phyloP scores from a whole-genome alignment of 2,329 filamentous ascomycete genomes.

The Colletotrichum gigasporum region DNA sequence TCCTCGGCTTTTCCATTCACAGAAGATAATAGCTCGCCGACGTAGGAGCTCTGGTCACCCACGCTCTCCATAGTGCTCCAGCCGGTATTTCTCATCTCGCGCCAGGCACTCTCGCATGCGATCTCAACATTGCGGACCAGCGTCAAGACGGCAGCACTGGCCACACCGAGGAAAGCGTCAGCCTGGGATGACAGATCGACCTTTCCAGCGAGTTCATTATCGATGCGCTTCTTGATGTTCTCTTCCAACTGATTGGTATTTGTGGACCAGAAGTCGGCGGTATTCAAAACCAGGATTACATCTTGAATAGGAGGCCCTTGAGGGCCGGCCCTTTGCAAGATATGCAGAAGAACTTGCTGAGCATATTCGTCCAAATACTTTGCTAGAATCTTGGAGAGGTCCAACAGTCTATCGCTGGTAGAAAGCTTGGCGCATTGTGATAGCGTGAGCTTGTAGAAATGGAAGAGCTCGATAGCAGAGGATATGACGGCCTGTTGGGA shows the following conservation, averaged over 20 bases:
- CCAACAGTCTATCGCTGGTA: constrained; percentile 85
- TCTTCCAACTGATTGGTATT: constrained; percentile 95
- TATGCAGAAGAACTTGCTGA: constrained; percentile 86
- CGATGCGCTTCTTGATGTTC: constrained; percentile 90
- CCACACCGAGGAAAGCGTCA: constrained; percentile 94
- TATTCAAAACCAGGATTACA: constrained; percentile 88
- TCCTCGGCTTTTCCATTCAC: constrained; percentile 78
- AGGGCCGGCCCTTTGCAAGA: constrained; percentile 66
- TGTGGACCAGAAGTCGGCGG: constrained; percentile 95
- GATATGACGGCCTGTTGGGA: constrained; percentile 87
- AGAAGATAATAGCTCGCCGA: constrained; percentile 79
- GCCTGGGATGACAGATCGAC: constrained; percentile 94
- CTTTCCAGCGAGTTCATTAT: constrained; percentile 76
- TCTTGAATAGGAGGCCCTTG: constrained; percentile 72
- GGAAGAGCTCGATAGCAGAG: constrained; percentile 96
- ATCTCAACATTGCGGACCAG: constrained; percentile 86
- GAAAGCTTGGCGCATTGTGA: constrained; percentile 97
- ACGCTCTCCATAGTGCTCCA: constrained; percentile 96
- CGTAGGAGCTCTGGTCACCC: constrained; percentile 92
- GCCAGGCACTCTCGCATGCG: constrained; percentile 87
- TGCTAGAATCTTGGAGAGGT: constrained; percentile 85
- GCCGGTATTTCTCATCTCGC: constrained; percentile 95
- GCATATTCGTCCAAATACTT: constrained; percentile 97
- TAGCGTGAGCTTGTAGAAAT: constrained; percentile 92
- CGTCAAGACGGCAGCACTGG: constrained; percentile 84